Evolutionary conservation across 78 protist species (phyloP).

Genomic region (Dictyostelium brefeldianum): DNA sequence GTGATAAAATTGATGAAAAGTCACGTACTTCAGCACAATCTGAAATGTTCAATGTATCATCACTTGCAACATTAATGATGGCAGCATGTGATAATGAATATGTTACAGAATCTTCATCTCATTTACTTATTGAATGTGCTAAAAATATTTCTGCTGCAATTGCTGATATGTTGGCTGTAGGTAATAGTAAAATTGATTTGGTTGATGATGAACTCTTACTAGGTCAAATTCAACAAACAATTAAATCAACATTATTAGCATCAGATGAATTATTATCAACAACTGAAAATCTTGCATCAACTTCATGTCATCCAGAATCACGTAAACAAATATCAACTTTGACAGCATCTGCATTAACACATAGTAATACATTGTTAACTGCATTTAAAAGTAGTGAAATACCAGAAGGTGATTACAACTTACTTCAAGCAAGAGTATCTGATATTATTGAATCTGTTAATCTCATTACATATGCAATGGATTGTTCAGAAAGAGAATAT

Average conservation of each 20-base stretch:
- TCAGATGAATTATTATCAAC: slow-evolving; percentile 37
- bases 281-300: slow-evolving; percentile 43
- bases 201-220: slow-evolving; percentile 52
- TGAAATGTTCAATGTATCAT: slow-evolving; percentile 14
- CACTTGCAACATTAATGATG: slow-evolving; percentile 62
- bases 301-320: slow-evolving; percentile 62
- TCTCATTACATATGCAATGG: slow-evolving; percentile 41
- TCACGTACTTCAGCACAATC: slow-evolving; percentile 27
- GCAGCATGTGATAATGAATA: slow-evolving; percentile 62
- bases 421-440: slow-evolving; percentile 6
- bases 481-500: slow-evolving; percentile 58
- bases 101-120: slow-evolving; percentile 36
- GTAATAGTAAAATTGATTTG: slow-evolving; percentile 26
- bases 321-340: not conserved
- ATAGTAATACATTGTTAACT: slow-evolving; percentile 13
- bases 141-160: slow-evolving; percentile 36
- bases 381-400: slow-evolving; percentile 47
- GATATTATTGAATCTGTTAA: slow-evolving; percentile 51
- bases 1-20: slow-evolving; percentile 28
- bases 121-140: slow-evolving; percentile 53
- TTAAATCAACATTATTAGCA: not conserved
- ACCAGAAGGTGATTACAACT: slow-evolving; percentile 22
- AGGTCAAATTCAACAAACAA: slow-evolving; percentile 1
- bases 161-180: slow-evolving; percentile 12
- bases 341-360: not conserved